These are phyloP conservation scores for Aureobasidium sp. DNA, from an alignment of 2,329 filamentous ascomycete species.

Conservation along the genomic window DNA sequence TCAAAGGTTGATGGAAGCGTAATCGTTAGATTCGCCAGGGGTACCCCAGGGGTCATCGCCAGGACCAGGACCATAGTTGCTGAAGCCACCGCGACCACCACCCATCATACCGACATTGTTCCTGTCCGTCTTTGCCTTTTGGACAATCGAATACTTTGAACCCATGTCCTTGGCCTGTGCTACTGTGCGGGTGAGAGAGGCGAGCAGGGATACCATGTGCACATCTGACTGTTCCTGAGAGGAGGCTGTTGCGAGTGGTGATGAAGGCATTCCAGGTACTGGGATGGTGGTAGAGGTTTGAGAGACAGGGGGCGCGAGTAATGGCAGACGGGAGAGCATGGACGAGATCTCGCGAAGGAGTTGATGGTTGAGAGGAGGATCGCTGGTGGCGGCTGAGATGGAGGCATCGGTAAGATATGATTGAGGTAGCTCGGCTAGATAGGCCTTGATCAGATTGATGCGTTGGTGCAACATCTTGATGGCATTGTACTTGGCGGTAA, in stretches of 20 bases:
- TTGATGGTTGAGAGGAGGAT: conserved; percentile 49
- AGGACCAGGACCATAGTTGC: not conserved
- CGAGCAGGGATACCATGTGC: conserved; percentile 67
- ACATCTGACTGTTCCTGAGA: conserved; percentile 79
- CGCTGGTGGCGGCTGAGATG: conserved; percentile 27
- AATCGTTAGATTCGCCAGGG: not conserved
- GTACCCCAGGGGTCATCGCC: not conserved
- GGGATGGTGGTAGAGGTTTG: conserved; percentile 62
- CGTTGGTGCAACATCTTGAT: conserved; percentile 78
- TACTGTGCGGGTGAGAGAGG: conserved; percentile 66
- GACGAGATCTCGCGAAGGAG: conserved; percentile 85
- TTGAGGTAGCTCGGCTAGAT: conserved; percentile 65
- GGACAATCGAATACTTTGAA: conserved; percentile 56
- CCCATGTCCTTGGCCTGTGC: conserved; percentile 66
- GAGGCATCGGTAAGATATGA: conserved; percentile 51
- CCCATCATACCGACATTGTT: conserved; percentile 22
- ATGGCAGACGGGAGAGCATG: conserved; percentile 72
- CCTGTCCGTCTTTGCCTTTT: conserved; percentile 33
- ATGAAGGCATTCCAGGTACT: conserved; percentile 47
- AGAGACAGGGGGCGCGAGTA: conserved; percentile 68
- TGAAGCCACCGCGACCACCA: not conserved
- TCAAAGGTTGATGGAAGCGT: not conserved
- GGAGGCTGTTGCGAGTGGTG: conserved; percentile 34
- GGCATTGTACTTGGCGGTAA: conserved; percentile 85
- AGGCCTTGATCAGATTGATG: conserved; percentile 52